Conservation (phyloP, 352 stramenopile genomes). For the Stramenopiles sp. region DNA sequence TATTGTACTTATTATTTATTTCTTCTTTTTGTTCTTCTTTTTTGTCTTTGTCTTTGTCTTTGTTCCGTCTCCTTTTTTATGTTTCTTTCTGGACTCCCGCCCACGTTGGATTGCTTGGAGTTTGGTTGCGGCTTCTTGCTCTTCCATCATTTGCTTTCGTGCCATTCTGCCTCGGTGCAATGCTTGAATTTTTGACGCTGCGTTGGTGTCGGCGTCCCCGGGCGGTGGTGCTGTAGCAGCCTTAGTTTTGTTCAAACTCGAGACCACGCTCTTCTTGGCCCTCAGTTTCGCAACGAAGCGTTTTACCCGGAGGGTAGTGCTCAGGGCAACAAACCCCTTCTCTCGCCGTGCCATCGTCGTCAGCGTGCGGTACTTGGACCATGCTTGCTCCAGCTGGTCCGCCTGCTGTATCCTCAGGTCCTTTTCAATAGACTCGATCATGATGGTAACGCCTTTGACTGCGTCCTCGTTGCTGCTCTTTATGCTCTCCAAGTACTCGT, state of each 20-base stretch:
- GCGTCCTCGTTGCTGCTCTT: not conserved
- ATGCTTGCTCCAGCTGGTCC: not conserved
- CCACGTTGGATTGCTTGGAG: not conserved
- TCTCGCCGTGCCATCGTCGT: not conserved
- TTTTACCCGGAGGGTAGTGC: not conserved
- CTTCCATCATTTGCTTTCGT: not conserved
- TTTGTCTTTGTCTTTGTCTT: no score
- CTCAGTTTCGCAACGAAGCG: not conserved
- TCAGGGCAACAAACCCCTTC: not conserved
- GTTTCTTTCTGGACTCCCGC: not conserved
- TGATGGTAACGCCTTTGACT: not conserved
- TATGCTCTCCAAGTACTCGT: not conserved
- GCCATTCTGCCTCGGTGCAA: not conserved
- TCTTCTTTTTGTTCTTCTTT: no score
- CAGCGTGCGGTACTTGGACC: not conserved
- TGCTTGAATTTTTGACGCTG: conserved; percentile 8
- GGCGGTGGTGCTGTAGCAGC: no score
- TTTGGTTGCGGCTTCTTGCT: conserved; percentile 6
- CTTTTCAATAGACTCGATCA: not conserved
- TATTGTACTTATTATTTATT: no score
- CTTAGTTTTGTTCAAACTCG: no score
- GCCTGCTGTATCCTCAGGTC: not conserved
- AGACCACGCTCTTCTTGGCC: no score
- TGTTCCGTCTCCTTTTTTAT: not conserved
- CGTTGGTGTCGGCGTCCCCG: no score